Percentiles rank a stretch among this genome's conserved stretches.
phyloP scores from a whole-genome alignment of 192 early-diverging fungal genomes.

The Bifiguratus adelaidae region DNA sequence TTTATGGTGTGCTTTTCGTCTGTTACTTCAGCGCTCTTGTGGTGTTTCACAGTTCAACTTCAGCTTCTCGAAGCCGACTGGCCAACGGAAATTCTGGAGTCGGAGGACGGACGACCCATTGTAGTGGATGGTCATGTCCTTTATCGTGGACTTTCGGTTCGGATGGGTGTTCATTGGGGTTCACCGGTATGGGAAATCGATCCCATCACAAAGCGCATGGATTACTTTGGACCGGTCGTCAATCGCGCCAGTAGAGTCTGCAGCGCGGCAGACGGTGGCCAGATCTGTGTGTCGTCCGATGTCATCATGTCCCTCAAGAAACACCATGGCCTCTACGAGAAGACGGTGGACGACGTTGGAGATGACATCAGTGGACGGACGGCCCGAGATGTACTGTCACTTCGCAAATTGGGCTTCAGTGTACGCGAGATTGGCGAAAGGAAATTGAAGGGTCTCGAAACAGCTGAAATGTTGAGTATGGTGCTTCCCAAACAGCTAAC shows the following conservation, averaged over 20 bases:
- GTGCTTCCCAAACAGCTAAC: constrained; percentile 44
- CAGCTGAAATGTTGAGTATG: constrained; percentile 68
- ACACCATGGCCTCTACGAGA: too few species aligned
- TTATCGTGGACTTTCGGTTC: constrained; percentile 79
- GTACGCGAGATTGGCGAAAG: constrained; percentile 72
- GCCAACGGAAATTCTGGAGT: constrained; percentile 77
- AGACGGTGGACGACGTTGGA: too few species aligned
- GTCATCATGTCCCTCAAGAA: constrained; percentile 27
- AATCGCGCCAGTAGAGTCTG: constrained; percentile 80
- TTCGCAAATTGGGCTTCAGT: constrained; percentile 58
- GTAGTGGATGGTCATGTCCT: constrained; percentile 48
- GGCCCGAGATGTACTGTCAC: constrained; percentile 12
- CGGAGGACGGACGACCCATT: constrained; percentile 63
- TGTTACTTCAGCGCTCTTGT: constrained; percentile 67
- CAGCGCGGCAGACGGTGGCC: constrained; percentile 79
- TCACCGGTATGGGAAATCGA: constrained; percentile 78
- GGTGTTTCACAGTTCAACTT: constrained; percentile 81
- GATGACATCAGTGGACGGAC: too few species aligned
- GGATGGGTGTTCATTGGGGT: constrained; percentile 93
- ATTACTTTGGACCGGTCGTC: constrained; percentile 93
- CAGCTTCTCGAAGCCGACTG: constrained; percentile 75
- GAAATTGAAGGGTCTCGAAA: constrained; percentile 81
- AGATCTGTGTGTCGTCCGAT: constrained; percentile 81
- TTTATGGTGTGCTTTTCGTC: constrained; percentile 90
- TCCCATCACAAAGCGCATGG: constrained; percentile 85